Percentiles rank a stretch among this genome's conserved stretches.
Evolutionary conservation across 78 protist genomes (phyloP).

Genomic region (Dictyostelium citrinum): DNA sequence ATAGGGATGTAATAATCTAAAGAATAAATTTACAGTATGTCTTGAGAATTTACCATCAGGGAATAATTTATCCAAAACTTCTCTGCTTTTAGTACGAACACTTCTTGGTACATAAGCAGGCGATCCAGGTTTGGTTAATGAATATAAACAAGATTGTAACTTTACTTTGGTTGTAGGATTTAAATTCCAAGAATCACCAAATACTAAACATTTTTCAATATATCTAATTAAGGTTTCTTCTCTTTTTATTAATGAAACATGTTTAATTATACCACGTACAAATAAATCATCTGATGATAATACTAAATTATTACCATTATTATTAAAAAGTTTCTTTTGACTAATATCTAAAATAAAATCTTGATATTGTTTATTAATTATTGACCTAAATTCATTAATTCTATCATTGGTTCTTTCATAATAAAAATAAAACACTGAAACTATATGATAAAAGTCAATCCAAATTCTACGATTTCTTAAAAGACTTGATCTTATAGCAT

Average conservation of each 20-base stretch:
- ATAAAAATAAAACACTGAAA: conserved; percentile 47
- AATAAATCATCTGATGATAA: conserved; percentile 57
- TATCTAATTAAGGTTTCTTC: conserved; percentile 54
- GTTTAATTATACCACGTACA: conserved; percentile 57
- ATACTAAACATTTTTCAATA: conserved; percentile 36
- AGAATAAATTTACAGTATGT: conserved; percentile 62
- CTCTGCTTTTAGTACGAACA: conserved; percentile 12
- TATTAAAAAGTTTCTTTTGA: not conserved
- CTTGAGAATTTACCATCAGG: conserved; percentile 58
- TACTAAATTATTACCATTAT: not conserved
- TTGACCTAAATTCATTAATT: not conserved
- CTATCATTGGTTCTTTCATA: conserved; percentile 15
- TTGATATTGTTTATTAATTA: not conserved
- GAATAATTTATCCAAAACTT: conserved; percentile 30
- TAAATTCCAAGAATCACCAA: conserved; percentile 46
- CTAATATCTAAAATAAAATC: conserved; percentile 19
- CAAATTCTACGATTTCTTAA: conserved; percentile 56
- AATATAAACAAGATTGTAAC: conserved; percentile 72
- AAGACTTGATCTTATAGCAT: not conserved
- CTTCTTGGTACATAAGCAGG: conserved; percentile 55
- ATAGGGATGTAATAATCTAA: conserved; percentile 55
- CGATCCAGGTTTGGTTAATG: conserved; percentile 57
- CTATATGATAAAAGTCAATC: conserved; percentile 66
- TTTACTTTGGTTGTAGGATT: conserved; percentile 54
- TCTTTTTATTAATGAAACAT: conserved; percentile 16